These are phyloP conservation scores for Leptographium procerum DNA, from an alignment of 2,329 filamentous ascomycete genomes.

Conservation along the genomic window DNA sequence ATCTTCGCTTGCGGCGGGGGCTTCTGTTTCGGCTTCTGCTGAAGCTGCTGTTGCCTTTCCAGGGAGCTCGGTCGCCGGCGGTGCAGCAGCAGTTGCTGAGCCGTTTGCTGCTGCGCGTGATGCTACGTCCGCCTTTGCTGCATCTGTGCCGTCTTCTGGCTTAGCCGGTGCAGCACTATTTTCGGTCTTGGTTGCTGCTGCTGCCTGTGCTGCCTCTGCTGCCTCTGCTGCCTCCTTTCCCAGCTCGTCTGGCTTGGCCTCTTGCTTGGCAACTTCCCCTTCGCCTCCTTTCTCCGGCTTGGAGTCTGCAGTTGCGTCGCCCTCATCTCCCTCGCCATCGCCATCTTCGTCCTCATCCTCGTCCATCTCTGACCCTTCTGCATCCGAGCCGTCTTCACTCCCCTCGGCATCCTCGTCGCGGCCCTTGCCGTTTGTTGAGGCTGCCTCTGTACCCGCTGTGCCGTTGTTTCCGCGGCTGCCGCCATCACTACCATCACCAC, in stretches of 20 bases:
- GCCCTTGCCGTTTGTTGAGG: constrained; percentile 3
- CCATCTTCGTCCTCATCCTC: constrained; percentile 11
- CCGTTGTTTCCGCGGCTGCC: neutral
- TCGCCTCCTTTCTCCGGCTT: neutral
- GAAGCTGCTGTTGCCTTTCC: neutral
- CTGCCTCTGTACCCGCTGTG: neutral
- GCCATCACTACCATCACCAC: neutral
- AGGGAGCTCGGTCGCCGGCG: neutral
- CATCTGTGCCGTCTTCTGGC: neutral
- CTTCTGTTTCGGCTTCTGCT: neutral
- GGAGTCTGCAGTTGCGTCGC: neutral
- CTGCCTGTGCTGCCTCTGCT: neutral
- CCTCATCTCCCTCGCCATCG: constrained; percentile 3
- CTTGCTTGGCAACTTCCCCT: neutral
- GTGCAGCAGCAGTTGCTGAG: neutral
- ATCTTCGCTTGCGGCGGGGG: neutral
- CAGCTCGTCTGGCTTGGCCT: neutral
- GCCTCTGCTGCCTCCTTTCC: neutral
- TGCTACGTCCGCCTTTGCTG: neutral
- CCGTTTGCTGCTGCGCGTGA: constrained; percentile 1
- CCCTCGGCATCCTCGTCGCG: constrained; percentile 7
- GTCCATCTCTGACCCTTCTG: constrained; percentile 9
- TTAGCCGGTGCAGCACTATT: neutral
- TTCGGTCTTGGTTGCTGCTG: neutral
- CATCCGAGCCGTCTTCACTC: constrained; percentile 10